These are phyloP conservation scores for Huiozyma naganishii DNA, from an alignment of 805 yeast species.

Conservation along the genomic window DNA sequence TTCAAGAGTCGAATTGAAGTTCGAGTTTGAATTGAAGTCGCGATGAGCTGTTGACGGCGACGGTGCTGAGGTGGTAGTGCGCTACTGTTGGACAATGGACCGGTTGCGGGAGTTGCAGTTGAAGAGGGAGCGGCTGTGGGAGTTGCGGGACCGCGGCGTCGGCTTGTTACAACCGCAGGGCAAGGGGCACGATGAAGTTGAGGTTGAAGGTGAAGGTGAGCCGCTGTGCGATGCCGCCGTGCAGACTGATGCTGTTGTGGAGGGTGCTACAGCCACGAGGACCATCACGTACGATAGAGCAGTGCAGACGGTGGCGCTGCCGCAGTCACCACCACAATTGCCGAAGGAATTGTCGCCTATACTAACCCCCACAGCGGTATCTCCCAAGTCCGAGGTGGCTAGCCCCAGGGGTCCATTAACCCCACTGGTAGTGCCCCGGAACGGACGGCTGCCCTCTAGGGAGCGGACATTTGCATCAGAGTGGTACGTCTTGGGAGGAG, in stretches of 20 bases:
- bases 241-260: slow-evolving; percentile 14
- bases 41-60: neutral
- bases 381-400: neutral
- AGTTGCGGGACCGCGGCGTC: slow-evolving; percentile 38
- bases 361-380: neutral
- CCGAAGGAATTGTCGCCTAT: neutral
- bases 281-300: slow-evolving; percentile 16
- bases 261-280: neutral
- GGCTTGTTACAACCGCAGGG: neutral
- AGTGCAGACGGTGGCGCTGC: slow-evolving; percentile 14
- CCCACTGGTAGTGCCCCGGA: neutral
- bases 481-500: slow-evolving; percentile 1
- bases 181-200: neutral
- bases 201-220: neutral
- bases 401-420: neutral
- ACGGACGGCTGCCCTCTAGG: neutral
- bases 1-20: neutral
- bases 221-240: slow-evolving; percentile 10
- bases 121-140: slow-evolving; percentile 40
- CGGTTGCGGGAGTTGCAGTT: slow-evolving; percentile 39
- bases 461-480: neutral
- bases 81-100: slow-evolving; percentile 11
- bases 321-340: neutral
- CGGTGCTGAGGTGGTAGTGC: neutral
- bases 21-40: neutral